phyloP scores from a whole-genome alignment of 78 protist species.

The Polysphondylium violaceum region DNA sequence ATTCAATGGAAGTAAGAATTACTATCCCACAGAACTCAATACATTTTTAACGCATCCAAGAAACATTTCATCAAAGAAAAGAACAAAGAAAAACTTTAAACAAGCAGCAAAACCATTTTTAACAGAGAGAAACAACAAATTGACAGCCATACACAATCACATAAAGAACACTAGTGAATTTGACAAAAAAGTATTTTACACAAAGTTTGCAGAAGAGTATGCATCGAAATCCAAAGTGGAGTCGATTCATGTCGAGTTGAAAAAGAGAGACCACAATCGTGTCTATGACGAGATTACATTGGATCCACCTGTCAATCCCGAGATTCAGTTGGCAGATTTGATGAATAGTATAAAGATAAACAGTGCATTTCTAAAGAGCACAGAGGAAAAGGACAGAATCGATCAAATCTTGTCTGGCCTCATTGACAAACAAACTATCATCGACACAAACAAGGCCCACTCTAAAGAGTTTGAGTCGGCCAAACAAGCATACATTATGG shows the following conservation, averaged over 20 bases:
- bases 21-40: too few species aligned
- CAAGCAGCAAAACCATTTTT: too few species aligned
- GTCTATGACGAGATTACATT: constrained; percentile 13
- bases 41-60: too few species aligned
- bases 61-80: too few species aligned
- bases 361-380: neutral
- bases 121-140: too few species aligned
- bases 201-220: too few species aligned
- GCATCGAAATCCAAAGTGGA: too few species aligned
- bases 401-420: neutral
- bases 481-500: neutral
- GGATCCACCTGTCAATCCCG: neutral
- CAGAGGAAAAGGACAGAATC: neutral
- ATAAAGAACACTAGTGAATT: too few species aligned
- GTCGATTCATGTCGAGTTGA: neutral
- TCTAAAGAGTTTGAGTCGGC: neutral
- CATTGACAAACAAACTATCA: neutral
- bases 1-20: too few species aligned
- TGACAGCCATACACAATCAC: too few species aligned
- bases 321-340: neutral
- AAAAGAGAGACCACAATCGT: neutral
- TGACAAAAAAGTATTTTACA: too few species aligned
- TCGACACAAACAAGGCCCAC: neutral
- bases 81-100: too few species aligned
- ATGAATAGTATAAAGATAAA: neutral